Evolutionary conservation across 2,329 filamentous ascomycete genomes (phyloP), one percentile per base, ranked within the genome.

Genomic region (Claviceps spartinae): DNA sequence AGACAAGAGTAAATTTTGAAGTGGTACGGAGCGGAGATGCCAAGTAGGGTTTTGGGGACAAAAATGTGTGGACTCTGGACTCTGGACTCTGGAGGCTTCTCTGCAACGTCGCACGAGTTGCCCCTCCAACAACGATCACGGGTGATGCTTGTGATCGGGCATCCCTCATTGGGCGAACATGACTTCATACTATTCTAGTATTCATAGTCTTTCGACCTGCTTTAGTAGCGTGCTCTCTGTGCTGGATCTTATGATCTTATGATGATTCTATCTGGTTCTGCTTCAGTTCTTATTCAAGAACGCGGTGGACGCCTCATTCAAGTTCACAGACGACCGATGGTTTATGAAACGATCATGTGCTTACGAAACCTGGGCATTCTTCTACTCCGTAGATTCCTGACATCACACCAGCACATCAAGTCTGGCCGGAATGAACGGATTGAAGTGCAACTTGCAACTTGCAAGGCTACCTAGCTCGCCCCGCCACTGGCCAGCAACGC

Each of bases 401-500:
- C 36, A 24, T 40, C 5, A 24, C 46, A 42, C 36, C 37, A 30
- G 38, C 18, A 18, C 47, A 13, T 22, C 44, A 36, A 18, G 26
- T 38, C 22, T 24, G 5, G 22, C 22, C 13, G 20, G 20, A 5
- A 34, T 34, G 30, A 34, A 4, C 30, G 4, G 14, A 24, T 49
- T 49, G 47, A 42, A n/a, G 24, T 41, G 37, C 47, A 20, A 24
- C 41, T 49, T 20, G 38, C 47, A 20, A 24, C 20, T 49, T 20
- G 38, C 30, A 34, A 34, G 30, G 30, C 30, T 22, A 47, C 47
- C 47, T 40, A 43, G 18, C 40, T 49, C 37, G 52, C 44, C 38
- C 44, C 52, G 48, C 52, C 18, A 18, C 18, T 18, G 18, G 18
- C 18, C 42, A 47, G 36, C 51, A 50, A 24, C 43, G 43, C 51